A percentile compares a stretch with the other conserved stretches of the same genome.
Conservation (phyloP, 495 filamentous ascomycete genomes). For the Daldinia bambusicola region DNA sequence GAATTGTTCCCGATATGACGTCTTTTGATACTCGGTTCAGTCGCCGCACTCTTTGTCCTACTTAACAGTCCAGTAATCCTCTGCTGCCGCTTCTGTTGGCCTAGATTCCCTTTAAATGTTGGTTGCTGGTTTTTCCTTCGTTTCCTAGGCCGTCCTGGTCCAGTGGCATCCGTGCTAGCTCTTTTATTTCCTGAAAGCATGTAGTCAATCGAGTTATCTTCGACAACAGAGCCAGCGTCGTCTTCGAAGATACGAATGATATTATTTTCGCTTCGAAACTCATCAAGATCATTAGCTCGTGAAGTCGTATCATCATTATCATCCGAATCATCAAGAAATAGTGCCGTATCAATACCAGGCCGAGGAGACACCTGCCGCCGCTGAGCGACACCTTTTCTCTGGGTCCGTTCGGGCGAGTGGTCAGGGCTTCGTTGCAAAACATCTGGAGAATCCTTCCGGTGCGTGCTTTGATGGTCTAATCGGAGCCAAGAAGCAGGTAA, state of each 20-base stretch:
- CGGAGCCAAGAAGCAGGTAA: conserved; percentile 91
- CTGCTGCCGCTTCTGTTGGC: conserved; percentile 52
- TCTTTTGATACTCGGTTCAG: conserved; percentile 6
- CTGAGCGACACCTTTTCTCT: conserved; percentile 67
- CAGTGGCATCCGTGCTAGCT: conserved; percentile 20
- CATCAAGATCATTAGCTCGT: conserved; percentile 35
- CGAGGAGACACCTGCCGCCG: conserved; percentile 46
- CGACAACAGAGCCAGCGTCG: conserved; percentile 56
- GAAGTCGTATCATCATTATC: conserved; percentile 53
- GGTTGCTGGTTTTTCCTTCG: conserved; percentile 42
- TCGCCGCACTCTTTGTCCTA: conserved; percentile 42
- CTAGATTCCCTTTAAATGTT: conserved; percentile 41
- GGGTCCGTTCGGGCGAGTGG: conserved; percentile 44
- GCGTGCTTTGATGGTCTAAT: conserved; percentile 66
- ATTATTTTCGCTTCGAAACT: conserved; percentile 15
- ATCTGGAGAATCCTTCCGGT: conserved; percentile 34
- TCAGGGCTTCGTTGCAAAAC: conserved; percentile 55
- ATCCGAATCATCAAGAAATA: conserved; percentile 62
- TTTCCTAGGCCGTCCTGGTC: conserved; percentile 43
- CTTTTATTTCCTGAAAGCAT: conserved; percentile 62
- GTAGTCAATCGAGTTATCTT: conserved; percentile 64
- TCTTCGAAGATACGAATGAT: conserved; percentile 45
- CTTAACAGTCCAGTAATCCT: conserved; percentile 58
- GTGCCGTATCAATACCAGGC: conserved; percentile 34
- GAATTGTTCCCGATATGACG: conserved; percentile 10